Conservation (phyloP, 306 rosid species). For the Castanopsis chinensis region DNA sequence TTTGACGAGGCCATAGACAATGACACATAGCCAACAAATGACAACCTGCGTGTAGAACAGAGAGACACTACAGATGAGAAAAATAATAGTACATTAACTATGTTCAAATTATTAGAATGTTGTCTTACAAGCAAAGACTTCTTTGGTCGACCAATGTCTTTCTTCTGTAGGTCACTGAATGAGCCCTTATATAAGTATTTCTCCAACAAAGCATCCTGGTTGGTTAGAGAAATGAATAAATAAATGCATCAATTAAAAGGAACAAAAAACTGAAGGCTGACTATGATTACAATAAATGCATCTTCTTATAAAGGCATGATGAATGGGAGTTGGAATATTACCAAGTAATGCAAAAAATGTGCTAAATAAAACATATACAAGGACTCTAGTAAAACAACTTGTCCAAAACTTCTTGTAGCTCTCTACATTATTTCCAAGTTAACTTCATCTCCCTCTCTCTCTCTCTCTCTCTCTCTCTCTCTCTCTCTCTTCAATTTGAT, state of each 20-base stretch:
- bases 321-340: too few relatives aligned
- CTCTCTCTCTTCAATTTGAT: too few relatives aligned
- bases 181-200: conserved; percentile 41
- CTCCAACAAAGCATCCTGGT: conserved; percentile 80
- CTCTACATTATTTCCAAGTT: too few relatives aligned
- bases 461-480: too few relatives aligned
- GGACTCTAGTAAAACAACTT: not conserved
- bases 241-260: not conserved
- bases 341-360: not conserved
- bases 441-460: too few relatives aligned
- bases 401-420: too few relatives aligned
- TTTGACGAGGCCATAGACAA: conserved; percentile 33
- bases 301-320: too few relatives aligned
- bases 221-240: not conserved
- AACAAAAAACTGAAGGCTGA: not conserved
- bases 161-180: conserved; percentile 58
- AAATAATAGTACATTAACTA: not conserved
- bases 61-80: not conserved
- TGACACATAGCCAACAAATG: conserved; percentile 48
- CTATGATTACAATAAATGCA: not conserved
- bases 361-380: not conserved
- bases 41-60: conserved; percentile 52
- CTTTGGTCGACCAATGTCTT: conserved; percentile 51
- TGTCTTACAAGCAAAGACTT: conserved; percentile 57
- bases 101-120: not conserved